These are phyloP conservation scores for Fragosphaeria purpurea DNA, from an alignment of 2,329 filamentous ascomycete genomes.

Conservation along the genomic window DNA sequence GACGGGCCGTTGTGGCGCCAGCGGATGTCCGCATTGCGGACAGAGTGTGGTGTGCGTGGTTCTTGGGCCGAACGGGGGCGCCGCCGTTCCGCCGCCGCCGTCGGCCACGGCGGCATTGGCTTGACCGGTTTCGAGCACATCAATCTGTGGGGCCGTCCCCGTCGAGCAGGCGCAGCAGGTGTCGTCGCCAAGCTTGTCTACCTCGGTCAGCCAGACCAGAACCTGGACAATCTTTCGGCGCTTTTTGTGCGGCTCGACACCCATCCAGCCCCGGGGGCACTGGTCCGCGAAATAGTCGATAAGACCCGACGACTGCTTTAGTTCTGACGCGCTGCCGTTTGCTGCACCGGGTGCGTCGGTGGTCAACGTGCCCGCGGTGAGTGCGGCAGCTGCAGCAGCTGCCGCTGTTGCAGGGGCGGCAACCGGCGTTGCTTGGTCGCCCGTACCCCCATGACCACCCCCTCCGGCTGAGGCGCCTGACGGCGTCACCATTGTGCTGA, in stretches of 20 bases:
- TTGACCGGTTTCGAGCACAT: neutral
- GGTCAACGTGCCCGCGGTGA: no score
- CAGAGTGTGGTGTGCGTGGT: neutral
- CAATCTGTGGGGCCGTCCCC: neutral
- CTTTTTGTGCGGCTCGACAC: constrained; percentile 7
- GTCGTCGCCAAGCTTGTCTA: constrained; percentile 23
- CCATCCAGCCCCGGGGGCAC: constrained; percentile 10
- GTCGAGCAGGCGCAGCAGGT: constrained; percentile 23
- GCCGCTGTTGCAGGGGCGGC: neutral
- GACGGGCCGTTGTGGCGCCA: constrained; percentile 5
- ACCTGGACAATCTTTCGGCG: constrained; percentile 26
- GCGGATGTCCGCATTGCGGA: neutral
- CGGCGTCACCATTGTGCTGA: constrained; percentile 12
- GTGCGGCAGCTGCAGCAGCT: neutral
- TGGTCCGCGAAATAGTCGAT: neutral
- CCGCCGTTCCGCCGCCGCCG: neutral
- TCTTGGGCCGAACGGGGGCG: neutral
- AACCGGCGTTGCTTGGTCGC: neutral
- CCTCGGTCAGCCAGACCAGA: constrained; percentile 40
- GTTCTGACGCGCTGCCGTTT: neutral
- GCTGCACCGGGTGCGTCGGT: neutral
- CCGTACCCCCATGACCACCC: neutral
- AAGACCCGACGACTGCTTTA: constrained; percentile 5
- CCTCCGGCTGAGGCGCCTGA: constrained; percentile 1
- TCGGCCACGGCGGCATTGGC: neutral